Percentiles rank a stretch among this genome's conserved stretches.
phyloP scores from a whole-genome alignment of 1,284 basidiomycete species.

The Lentinus polychrous region DNA sequence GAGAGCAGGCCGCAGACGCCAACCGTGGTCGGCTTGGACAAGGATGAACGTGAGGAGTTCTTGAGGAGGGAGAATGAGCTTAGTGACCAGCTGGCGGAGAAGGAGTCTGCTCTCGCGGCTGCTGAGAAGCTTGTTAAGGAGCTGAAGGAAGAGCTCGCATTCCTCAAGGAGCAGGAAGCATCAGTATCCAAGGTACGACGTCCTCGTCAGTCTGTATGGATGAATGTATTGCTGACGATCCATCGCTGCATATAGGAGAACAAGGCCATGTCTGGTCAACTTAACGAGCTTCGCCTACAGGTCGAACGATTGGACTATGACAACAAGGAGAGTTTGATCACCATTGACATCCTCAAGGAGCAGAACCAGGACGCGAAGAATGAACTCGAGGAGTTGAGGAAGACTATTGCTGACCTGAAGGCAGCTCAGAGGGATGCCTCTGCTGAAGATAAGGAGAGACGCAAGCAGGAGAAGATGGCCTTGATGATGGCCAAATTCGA shows the following conservation, averaged over 20 bases:
- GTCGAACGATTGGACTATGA: constrained; percentile 93
- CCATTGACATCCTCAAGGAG: constrained; percentile 95
- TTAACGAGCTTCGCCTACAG: constrained; percentile 90
- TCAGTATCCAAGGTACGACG: constrained; percentile 60
- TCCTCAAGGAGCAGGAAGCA: constrained; percentile 89
- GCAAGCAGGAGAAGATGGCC: constrained; percentile 99
- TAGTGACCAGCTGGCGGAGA: constrained; percentile 89
- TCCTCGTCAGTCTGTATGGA: constrained; percentile 4
- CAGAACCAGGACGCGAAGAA: constrained; percentile 84
- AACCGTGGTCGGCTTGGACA: constrained; percentile 79
- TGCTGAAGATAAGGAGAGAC: constrained; percentile 95
- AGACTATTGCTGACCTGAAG: constrained; percentile 76
- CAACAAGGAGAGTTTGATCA: constrained; percentile 91
- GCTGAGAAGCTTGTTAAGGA: constrained; percentile 82
- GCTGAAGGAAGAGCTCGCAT: constrained; percentile 76
- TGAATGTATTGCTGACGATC: constrained; percentile 2
- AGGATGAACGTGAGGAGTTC: constrained; percentile 98
- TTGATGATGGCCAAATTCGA: constrained; percentile 99
- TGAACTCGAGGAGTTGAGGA: constrained; percentile 89
- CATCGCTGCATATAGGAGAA: constrained; percentile 60
- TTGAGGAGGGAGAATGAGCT: constrained; percentile 95
- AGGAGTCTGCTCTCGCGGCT: constrained; percentile 70
- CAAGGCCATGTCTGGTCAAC: constrained; percentile 82
- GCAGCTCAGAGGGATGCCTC: constrained; percentile 78
- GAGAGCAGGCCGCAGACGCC: constrained; percentile 85